Evolutionary conservation across 2,329 filamentous ascomycete genomes (phyloP), one percentile per base, ranked within the genome.

Genomic region (Atkinsonella texensis): DNA sequence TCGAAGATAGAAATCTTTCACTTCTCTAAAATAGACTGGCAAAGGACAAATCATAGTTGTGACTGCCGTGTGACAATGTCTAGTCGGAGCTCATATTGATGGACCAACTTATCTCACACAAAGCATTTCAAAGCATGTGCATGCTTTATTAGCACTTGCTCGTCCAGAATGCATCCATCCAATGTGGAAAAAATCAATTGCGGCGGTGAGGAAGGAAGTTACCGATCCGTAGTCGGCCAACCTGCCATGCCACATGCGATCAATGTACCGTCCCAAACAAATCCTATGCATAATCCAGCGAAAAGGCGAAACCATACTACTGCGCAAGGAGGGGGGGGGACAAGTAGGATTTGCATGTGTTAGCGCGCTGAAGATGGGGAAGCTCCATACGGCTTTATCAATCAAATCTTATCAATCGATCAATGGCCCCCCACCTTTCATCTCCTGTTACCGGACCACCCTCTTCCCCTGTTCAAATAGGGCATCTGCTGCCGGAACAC

Each of bases 351-450:
- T 23, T 13, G 32, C 31, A 52, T 32, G 31, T 23, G 15, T 9
- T 33, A 39, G 31, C 41, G 48, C 48, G 41, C 12, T 17, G 20
- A 32, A n/a, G 28, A 31, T 31, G 39, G 39, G 28, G 31, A 44
- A 31, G 23, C 20, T n/a, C 41, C 18, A 20, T 15, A 23, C 10
- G 23, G 10, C 55, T 66, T 70, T 69, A 70, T 70, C 68, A 70
- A 70, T 70, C 68, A 63, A 66, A 73, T 73, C 70, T 73, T 71
- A 72, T 72, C 70, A 72, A 72, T 72, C 70, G 61, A 63, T 71
- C 70, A 64, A 15, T 18, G 64, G 59, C 50, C 51, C 51, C 28
- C 28, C 64, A 64, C 61, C 55, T 57, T 52, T 58, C 51, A 52
- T 60, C 62, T 67, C 63, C 62, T 65, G 57, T 58, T 59, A 65